Conservation (phyloP, 495 filamentous ascomycete genomes). For the Penicillium cosmopolitanum region DNA sequence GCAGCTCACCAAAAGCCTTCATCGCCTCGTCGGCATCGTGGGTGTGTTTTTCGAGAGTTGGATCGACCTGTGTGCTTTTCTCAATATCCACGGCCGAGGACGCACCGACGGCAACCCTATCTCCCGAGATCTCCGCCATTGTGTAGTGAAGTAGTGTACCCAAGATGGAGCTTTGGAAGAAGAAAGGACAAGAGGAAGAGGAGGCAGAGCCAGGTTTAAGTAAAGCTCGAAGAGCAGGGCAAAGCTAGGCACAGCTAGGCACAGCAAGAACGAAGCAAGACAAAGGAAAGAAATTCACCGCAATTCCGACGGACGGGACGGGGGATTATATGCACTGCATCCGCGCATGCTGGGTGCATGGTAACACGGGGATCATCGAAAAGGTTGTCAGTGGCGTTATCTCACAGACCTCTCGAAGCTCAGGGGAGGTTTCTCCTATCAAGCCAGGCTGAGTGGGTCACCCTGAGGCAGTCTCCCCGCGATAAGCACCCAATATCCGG, state of each 20-base stretch:
- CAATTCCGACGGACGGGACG: slow-evolving; percentile 1
- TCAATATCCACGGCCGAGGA: slow-evolving; percentile 33
- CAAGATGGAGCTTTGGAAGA: neutral
- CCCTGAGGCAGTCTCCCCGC: slow-evolving; percentile 5
- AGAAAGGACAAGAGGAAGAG: neutral
- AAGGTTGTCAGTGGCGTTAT: slow-evolving; percentile 9
- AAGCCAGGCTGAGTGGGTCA: slow-evolving; percentile 19
- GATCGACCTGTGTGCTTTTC: slow-evolving; percentile 30
- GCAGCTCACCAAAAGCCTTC: slow-evolving; percentile 53
- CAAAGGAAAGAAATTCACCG: slow-evolving; percentile 1
- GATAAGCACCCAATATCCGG: slow-evolving; percentile 32
- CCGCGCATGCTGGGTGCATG: slow-evolving; percentile 1
- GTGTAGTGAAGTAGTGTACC: neutral
- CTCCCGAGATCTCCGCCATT: slow-evolving; percentile 26
- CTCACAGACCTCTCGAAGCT: neutral
- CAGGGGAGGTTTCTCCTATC: slow-evolving; percentile 18
- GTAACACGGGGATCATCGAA: neutral
- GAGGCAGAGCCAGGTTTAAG: neutral
- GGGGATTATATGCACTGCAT: slow-evolving; percentile 2
- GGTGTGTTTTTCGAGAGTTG: slow-evolving; percentile 52
- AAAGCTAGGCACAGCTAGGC: too few relatives aligned
- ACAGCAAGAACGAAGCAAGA: neutral
- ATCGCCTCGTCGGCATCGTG: slow-evolving; percentile 65
- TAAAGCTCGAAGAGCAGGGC: neutral
- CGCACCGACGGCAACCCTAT: slow-evolving; percentile 20